A percentile compares a stretch with the other conserved stretches of the same genome.
Evolutionary conservation across 441 rosid genomes (phyloP).

Genomic region (Viola pubescens): DNA sequence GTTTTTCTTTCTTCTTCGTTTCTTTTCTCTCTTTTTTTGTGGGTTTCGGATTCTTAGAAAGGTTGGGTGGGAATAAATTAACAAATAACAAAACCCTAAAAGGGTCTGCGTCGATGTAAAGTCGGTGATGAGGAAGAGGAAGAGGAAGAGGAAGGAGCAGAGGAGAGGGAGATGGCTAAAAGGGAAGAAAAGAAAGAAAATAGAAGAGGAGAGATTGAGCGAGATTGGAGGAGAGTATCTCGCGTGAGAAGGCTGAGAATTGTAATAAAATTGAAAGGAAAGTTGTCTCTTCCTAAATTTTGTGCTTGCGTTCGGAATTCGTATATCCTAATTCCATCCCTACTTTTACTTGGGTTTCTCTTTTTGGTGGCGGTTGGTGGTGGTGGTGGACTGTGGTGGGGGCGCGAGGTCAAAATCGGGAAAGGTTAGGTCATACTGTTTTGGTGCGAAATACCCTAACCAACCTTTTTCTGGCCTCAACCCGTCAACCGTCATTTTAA

Average conservation of each 20-base stretch:
- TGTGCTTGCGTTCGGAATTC: not conserved
- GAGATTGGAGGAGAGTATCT: not conserved
- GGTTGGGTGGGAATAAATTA: too few relatives aligned
- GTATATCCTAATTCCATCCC: not conserved
- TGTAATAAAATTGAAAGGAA: not conserved
- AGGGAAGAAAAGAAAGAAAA: not conserved
- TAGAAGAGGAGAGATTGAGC: not conserved
- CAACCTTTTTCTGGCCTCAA: too few relatives aligned
- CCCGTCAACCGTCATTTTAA: too few relatives aligned
- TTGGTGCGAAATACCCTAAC: too few relatives aligned
- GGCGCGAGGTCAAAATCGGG: too few relatives aligned
- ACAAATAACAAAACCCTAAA: too few relatives aligned
- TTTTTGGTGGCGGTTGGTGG: not conserved
- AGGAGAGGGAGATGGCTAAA: too few relatives aligned
- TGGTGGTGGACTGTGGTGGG: not conserved
- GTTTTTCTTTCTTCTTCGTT: too few relatives aligned
- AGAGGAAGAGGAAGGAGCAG: not conserved
- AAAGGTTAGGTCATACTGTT: too few relatives aligned
- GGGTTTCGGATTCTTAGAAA: too few relatives aligned
- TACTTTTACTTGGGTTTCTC: not conserved
- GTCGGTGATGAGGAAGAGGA: not conserved
- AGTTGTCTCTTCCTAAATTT: not conserved
- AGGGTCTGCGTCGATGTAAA: too few relatives aligned
- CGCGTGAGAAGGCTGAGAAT: not conserved
- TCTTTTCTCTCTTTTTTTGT: too few relatives aligned